Base-by-base conservation (phyloP, 2,329 filamentous ascomycete genomes). In the Coniosporium tulheliwenetii region DNA sequence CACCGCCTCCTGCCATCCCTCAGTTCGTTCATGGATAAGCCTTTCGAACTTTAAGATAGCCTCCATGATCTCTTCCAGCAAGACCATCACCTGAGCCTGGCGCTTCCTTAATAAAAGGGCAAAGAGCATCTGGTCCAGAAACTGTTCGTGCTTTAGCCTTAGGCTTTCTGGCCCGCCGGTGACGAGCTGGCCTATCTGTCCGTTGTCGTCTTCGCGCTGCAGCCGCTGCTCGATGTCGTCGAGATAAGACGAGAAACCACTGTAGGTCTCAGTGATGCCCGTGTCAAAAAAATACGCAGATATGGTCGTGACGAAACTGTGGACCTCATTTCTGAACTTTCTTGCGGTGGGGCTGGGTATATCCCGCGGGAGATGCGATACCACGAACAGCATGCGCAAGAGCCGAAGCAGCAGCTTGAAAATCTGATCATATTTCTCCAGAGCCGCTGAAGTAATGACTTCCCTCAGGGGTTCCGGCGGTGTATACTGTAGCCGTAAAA, bases 401-500 rank as follows among this genome's bases (percentile, higher is more conserved):
- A 93, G 64, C 2, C 84, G 77, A 2, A 96, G 66, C 1, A 95
- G 64, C 12, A 85, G 70, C 50, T 78, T 82, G 64, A 95, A 96
- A 31, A 95, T 71, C 37, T 71, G 69, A 56, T 96, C 91, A 52
- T 95, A 96, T 49, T 85, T 85, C 41, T 77, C 65, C 9, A 96
- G 62, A 1, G 80, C 71, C 0, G 68, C 57, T 0, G 76, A 67
- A 0, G 85, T 86, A 35, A 98, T 78, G 45, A 96, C 70, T 0
- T 77, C 67, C 34, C 78, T 69, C 0, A 96, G 65, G 1, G 84
- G 75, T 0, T 72, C 59, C 0, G 86, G 81, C 0, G 86, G 71
- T 34, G 80, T 82, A 60, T 95, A 96, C 37, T 86, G 81, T 7
- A 98, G 65, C 1, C 85, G 77, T 12, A 98, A 67, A 52, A 98